These are phyloP conservation scores for Pyrenula massariospora DNA, from an alignment of 495 filamentous ascomycete species.

Conservation along the genomic window DNA sequence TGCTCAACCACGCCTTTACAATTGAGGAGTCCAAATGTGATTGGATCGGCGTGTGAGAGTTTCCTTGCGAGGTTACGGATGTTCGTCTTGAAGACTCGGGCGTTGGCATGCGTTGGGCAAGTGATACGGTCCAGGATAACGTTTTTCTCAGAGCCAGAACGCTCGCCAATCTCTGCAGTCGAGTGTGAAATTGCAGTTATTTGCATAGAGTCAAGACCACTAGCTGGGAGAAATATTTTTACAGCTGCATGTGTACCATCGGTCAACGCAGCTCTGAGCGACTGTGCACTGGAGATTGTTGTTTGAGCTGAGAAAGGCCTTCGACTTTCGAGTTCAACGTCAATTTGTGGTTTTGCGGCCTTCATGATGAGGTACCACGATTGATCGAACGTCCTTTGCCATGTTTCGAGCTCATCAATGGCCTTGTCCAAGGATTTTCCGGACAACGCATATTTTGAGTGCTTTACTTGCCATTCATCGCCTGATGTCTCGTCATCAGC, in stretches of 20 bases:
- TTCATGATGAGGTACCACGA: constrained; percentile 15
- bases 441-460: constrained; percentile 13
- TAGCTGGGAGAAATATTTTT: constrained; percentile 8
- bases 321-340: constrained; percentile 6
- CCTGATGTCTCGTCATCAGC: not conserved
- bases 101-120: constrained; percentile 1
- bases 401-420: constrained; percentile 9
- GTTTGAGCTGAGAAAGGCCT: not conserved
- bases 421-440: constrained; percentile 6
- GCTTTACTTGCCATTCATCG: constrained; percentile 5
- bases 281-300: not conserved
- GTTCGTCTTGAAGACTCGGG: constrained; percentile 13
- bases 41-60: constrained; percentile 22
- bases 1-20: constrained; percentile 24
- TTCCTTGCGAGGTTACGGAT: constrained; percentile 26
- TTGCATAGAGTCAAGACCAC: not conserved
- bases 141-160: not conserved
- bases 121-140: not conserved
- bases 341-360: constrained; percentile 6
- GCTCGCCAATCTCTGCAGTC: constrained; percentile 2
- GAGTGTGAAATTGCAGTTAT: constrained; percentile 4
- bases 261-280: constrained; percentile 3
- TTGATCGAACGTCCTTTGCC: constrained; percentile 15
- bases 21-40: constrained; percentile 33
- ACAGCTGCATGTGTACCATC: constrained; percentile 2